These are phyloP conservation scores for Cladochytrium replicatum DNA, from an alignment of 192 early-diverging fungal genomes.

Conservation along the genomic window DNA sequence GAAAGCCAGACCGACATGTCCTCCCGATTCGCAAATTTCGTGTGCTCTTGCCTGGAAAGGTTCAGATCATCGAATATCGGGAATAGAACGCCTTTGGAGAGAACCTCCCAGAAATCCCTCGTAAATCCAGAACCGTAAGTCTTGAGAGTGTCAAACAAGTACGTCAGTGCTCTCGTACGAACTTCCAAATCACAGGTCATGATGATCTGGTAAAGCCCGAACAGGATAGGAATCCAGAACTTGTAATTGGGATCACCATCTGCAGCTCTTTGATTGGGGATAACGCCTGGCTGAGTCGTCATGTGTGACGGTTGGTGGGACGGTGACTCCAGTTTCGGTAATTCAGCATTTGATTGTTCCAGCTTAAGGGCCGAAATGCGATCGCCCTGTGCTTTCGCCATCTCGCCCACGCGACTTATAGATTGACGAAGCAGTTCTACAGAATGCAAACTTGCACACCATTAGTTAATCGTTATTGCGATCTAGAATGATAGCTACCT, in stretches of 20 bases:
- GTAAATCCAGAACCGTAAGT: constrained; percentile 51
- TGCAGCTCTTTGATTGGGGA: constrained; percentile 7
- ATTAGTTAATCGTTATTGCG: background rate
- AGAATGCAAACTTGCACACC: constrained; percentile 35
- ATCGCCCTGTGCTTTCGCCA: constrained; percentile 16
- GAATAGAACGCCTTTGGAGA: constrained; percentile 56
- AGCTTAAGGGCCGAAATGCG: constrained; percentile 12
- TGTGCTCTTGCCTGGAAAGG: constrained; percentile 7
- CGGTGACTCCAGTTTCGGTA: constrained; percentile 1
- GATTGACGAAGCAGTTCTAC: constrained; percentile 38
- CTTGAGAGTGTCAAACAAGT: constrained; percentile 61
- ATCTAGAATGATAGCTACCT: constrained; percentile 29
- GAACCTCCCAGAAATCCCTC: constrained; percentile 51
- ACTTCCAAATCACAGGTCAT: constrained; percentile 76
- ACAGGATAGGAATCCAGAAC: constrained; percentile 59
- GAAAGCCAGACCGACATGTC: constrained; percentile 69
- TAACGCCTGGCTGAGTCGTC: constrained; percentile 9
- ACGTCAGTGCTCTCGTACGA: constrained; percentile 56
- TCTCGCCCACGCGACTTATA: constrained; percentile 22
- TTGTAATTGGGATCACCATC: constrained; percentile 23
- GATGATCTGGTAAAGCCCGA: constrained; percentile 61
- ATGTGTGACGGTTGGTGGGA: background rate
- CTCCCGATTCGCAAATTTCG: constrained; percentile 48
- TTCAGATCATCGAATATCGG: constrained; percentile 64
- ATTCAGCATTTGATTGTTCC: constrained; percentile 6